Evolutionary conservation across 2,329 filamentous ascomycete genomes (phyloP).

Genomic region (Onygenales sp.): DNA sequence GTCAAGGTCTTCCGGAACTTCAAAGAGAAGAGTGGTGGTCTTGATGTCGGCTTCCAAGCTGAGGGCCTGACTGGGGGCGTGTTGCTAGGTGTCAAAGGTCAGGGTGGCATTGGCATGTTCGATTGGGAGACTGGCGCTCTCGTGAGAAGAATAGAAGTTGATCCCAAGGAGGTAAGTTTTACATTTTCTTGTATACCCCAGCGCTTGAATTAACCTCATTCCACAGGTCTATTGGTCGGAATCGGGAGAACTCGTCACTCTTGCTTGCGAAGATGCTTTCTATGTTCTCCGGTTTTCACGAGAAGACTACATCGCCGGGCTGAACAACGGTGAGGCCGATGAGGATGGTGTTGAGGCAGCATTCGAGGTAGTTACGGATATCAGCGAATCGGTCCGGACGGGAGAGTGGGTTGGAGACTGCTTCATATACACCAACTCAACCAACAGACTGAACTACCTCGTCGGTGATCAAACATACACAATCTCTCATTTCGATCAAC

Average conservation of each 20-base stretch:
- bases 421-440: constrained; percentile 97
- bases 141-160: constrained; percentile 81
- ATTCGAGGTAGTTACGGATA: constrained; percentile 92
- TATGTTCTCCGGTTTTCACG: constrained; percentile 89
- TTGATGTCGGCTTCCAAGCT: constrained; percentile 92
- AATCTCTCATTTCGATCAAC: constrained; percentile 90
- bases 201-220: constrained; percentile 5
- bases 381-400: constrained; percentile 84
- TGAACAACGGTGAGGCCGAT: constrained; percentile 74
- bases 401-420: constrained; percentile 98
- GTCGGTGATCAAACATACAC: constrained; percentile 98
- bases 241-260: constrained; percentile 80
- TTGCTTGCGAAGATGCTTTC: constrained; percentile 91
- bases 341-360: constrained; percentile 89
- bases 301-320: constrained; percentile 75
- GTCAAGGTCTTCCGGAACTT: constrained; percentile 99
- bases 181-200: background rate
- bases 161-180: constrained; percentile 48
- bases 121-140: constrained; percentile 89
- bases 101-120: constrained; percentile 90
- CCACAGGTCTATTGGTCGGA: constrained; percentile 89
- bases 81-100: constrained; percentile 85
- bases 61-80: constrained; percentile 85
- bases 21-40: constrained; percentile 74
- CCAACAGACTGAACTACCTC: constrained; percentile 93